Evolutionary conservation across 1,284 basidiomycete genomes (phyloP).

Genomic region (Apiotrichum mycotoxinovorans): DNA sequence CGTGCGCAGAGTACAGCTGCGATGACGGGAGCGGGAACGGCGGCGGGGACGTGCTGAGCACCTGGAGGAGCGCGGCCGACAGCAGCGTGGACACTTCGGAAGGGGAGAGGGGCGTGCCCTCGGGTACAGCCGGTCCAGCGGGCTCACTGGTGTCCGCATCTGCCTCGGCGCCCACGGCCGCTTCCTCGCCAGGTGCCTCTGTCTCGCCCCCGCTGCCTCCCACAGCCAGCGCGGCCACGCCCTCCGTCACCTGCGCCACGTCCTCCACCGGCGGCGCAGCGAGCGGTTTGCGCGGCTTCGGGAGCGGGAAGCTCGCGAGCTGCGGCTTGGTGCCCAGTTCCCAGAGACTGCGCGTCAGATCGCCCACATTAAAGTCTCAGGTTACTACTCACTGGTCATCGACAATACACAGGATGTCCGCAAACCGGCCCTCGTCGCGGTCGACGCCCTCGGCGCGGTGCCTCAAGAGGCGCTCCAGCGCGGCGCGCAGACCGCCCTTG

Average conservation of each 20-base stretch:
- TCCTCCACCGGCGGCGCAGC: conserved; percentile 16
- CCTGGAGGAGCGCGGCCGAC: conserved; percentile 62
- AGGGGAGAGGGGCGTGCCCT: conserved; percentile 51
- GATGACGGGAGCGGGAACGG: conserved; percentile 72
- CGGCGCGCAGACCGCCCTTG: conserved; percentile 38
- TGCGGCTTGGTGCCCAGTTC: conserved; percentile 37
- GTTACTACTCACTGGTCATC: conserved; percentile 48
- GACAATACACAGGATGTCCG: conserved; percentile 44
- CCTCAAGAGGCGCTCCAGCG: conserved; percentile 27
- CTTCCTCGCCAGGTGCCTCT: too few relatives aligned
- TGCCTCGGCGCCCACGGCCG: conserved; percentile 55
- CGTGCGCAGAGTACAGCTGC: conserved; percentile 67
- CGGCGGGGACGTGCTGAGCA: conserved; percentile 54
- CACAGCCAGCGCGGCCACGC: background rate
- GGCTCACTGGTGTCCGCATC: background rate
- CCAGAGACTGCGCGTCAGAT: conserved; percentile 49
- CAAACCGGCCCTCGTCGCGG: conserved; percentile 45
- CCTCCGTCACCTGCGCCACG: background rate
- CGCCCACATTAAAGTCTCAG: too few relatives aligned
- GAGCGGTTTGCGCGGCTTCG: conserved; percentile 28
- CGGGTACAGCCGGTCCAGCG: conserved; percentile 21
- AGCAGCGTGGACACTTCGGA: conserved; percentile 57
- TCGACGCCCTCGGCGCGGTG: conserved; percentile 31
- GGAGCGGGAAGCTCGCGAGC: conserved; percentile 27
- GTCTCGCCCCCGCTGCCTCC: conserved; percentile 65